These are phyloP conservation scores for Periglandula ipomoeae DNA, from an alignment of 2,329 filamentous ascomycete species.

Conservation along the genomic window DNA sequence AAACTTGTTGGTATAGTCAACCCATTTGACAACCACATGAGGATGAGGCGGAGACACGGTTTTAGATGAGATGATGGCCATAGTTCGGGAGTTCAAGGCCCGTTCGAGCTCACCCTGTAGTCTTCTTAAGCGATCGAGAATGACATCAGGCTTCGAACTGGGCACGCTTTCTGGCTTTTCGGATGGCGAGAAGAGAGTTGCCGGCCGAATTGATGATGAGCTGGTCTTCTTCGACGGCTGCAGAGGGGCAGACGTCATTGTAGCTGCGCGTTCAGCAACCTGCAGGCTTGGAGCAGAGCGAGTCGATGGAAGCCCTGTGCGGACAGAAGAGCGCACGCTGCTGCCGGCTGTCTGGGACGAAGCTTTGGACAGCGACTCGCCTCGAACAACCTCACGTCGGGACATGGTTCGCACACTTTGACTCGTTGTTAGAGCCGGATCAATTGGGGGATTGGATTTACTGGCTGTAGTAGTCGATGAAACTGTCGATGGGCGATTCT, in stretches of 20 bases:
- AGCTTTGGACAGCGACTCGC: conserved; percentile 16
- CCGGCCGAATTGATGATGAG: conserved; percentile 24
- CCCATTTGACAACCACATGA: conserved; percentile 68
- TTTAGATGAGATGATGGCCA: conserved; percentile 50
- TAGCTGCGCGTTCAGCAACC: conserved; percentile 21
- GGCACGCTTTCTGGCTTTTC: conserved; percentile 42
- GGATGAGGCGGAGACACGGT: conserved; percentile 46
- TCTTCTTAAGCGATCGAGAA: conserved; percentile 44
- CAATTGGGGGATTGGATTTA: conserved; percentile 17
- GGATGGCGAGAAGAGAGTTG: conserved; percentile 46
- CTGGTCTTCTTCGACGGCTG: conserved; percentile 18
- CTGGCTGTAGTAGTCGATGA: conserved; percentile 17
- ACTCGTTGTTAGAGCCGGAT: conserved; percentile 16
- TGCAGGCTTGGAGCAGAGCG: conserved; percentile 19
- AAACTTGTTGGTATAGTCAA: conserved; percentile 82
- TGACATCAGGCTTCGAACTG: conserved; percentile 47
- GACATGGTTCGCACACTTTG: conserved; percentile 21
- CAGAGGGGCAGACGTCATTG: conserved; percentile 16
- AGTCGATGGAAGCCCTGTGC: conserved; percentile 18
- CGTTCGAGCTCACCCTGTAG: conserved; percentile 54
- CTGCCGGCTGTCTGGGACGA: conserved; percentile 15
- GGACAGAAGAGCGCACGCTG: conserved; percentile 19
- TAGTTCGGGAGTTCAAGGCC: conserved; percentile 53
- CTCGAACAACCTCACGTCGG: conserved; percentile 19
- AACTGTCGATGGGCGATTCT: conserved; percentile 33